phyloP scores from a whole-genome alignment of 164 flowering plant genomes.

The Kingdonia uniflora region DNA sequence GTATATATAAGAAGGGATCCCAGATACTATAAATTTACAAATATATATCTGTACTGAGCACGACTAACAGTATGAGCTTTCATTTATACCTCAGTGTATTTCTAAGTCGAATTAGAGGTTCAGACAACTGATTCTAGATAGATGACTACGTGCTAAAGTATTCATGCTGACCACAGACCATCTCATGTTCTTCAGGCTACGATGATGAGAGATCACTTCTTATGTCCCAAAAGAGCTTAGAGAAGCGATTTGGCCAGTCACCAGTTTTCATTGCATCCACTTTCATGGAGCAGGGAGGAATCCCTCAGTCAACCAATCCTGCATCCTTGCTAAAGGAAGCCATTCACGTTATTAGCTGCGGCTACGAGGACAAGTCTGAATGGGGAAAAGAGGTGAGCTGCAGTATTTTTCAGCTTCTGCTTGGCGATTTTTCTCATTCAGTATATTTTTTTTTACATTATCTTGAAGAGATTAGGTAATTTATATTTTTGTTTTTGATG shows the following conservation, averaged over 20 bases:
- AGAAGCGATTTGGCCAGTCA: conserved; percentile 96
- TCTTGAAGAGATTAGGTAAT: too few species aligned
- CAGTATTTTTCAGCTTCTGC: not conserved
- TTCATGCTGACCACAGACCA: not conserved
- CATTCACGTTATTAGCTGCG: conserved; percentile 97
- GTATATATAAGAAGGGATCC: too few species aligned
- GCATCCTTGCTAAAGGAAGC: conserved; percentile 91
- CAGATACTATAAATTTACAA: too few species aligned
- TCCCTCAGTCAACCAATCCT: conserved; percentile 90
- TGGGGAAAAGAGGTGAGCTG: conserved; percentile 97
- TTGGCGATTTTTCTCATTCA: not conserved
- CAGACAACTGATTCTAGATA: too few species aligned
- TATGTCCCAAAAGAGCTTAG: conserved; percentile 93
- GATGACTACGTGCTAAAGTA: too few species aligned
- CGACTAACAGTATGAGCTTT: too few species aligned
- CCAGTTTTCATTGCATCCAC: conserved; percentile 94
- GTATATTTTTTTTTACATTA: too few species aligned
- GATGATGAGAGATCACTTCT: conserved; percentile 91
- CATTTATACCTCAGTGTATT: too few species aligned
- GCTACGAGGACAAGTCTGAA: conserved; percentile 92
- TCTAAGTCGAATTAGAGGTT: too few species aligned
- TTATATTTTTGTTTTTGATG: too few species aligned
- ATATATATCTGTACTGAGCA: too few species aligned
- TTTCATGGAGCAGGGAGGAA: conserved; percentile 92
- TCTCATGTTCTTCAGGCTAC: conserved; percentile 45